Evolutionary conservation across 2,329 filamentous ascomycete genomes (phyloP).

Genomic region (Neurospora crassa): DNA sequence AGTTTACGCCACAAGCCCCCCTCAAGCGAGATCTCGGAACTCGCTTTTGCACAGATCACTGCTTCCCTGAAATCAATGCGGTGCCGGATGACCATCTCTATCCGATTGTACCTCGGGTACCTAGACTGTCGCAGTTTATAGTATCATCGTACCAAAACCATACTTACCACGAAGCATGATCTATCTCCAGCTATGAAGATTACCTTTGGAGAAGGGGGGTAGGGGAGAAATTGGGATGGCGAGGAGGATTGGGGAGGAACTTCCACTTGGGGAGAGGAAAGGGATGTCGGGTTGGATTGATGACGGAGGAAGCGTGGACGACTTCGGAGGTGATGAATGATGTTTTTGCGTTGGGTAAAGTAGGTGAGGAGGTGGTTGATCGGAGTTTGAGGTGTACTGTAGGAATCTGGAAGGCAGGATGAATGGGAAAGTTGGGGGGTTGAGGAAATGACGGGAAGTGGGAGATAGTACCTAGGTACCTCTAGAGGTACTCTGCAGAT

Average conservation of each 20-base stretch:
- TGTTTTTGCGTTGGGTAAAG: neutral
- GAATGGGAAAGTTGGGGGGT: too few relatives aligned
- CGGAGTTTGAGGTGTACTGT: too few relatives aligned
- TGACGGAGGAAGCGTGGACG: neutral
- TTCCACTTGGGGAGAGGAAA: neutral
- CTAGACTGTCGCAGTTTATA: too few relatives aligned
- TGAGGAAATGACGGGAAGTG: too few relatives aligned
- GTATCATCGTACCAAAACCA: neutral
- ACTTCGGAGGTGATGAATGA: neutral
- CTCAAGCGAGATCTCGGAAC: neutral
- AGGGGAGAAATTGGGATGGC: too few relatives aligned
- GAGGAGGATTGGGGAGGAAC: neutral
- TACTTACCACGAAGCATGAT: fast-evolving
- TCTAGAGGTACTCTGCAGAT: too few relatives aligned
- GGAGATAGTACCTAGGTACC: too few relatives aligned
- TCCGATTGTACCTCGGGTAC: too few relatives aligned
- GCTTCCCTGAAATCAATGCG: neutral
- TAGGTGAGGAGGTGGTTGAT: too few relatives aligned
- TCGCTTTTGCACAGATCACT: neutral
- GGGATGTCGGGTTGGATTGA: neutral
- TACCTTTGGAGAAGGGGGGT: too few relatives aligned
- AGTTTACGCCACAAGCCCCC: neutral
- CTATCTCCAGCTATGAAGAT: neutral
- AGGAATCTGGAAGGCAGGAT: too few relatives aligned
- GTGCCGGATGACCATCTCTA: neutral